Evolutionary conservation across 129 eudicot genomes (phyloP), one percentile per base, ranked within the genome.

Genomic region (Sambucus nigra): DNA sequence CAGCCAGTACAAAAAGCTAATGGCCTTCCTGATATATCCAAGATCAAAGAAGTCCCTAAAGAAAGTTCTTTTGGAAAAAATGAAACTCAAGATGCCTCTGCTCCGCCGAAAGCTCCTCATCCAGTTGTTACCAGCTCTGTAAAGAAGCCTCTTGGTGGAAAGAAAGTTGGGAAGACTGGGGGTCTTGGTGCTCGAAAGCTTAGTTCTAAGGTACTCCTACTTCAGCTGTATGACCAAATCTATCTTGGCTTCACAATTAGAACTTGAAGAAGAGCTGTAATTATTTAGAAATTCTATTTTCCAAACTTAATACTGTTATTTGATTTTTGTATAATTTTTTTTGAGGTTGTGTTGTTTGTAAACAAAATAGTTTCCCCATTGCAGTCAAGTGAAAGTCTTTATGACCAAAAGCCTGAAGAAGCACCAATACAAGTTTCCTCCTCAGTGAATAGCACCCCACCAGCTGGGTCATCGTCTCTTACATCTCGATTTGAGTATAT

Each of bases 351-450:
- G n/a, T n/a, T n/a, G n/a, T n/a, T n/a, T n/a, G n/a, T n/a, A 57
- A 23, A 24, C 33, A 5, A 18, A 48, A 17, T 53, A 5, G 5
- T 50, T 22, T 32, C 41, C 23, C 15, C 19, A 8, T 4, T 64
- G 80, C 88, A 87, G 96, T 64, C 83, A 17, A 87, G 67, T 63
- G 96, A 82, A 65, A 72, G 76, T 69, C 81, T 87, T 14, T 87
- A 82, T 55, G 96, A 87, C 35, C 96, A 87, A 74, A 87, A 87
- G 69, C 96, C 96, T 16, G 96, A 82, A 71, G 96, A 82, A 51
- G 66, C 71, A 42, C 82, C 80, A 66, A 75, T 67, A 48, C 88
- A 74, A 65, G 82, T 82, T 65, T 61, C 84, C 48, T 73, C 72
- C 25, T 56, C 94, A 53, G 48, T 74, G 53, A 79, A 71, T 61